Percentiles rank a stretch among this genome's conserved stretches.
Conservation (phyloP, 2,329 filamentous ascomycete genomes). For the Trichoderma arundinaceum region DNA sequence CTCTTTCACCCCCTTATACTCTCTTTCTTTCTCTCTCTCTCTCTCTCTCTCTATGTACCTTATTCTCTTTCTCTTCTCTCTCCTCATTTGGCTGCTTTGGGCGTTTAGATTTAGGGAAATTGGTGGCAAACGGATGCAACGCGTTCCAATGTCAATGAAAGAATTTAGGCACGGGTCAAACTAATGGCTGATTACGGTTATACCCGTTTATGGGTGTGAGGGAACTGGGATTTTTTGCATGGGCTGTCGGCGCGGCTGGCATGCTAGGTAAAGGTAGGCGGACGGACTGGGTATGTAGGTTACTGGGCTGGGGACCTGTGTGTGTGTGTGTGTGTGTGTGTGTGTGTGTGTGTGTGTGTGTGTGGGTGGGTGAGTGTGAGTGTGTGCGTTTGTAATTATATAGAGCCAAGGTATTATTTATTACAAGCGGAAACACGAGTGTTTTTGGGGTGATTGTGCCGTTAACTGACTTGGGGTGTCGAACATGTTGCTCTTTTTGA, state of each 20-base stretch:
- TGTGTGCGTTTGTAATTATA: not conserved
- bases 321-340: too few species aligned
- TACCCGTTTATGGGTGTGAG: not conserved
- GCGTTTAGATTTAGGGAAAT: slow-evolving; percentile 2
- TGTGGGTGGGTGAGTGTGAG: too few species aligned
- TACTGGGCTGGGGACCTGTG: not conserved
- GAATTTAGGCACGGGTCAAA: slow-evolving; percentile 2
- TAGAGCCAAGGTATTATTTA: slow-evolving; percentile 15
- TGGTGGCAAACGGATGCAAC: not conserved
- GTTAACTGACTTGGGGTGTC: not conserved
- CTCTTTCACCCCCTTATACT: too few species aligned
- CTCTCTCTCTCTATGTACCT: not conserved
- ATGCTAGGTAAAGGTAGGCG: not conserved
- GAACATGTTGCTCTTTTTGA: not conserved
- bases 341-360: too few species aligned
- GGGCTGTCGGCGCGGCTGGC: not conserved
- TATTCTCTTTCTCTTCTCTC: not conserved
- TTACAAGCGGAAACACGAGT: not conserved
- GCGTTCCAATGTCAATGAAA: not conserved
- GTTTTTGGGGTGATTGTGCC: not conserved
- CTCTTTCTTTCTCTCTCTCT: not conserved
- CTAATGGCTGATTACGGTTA: not conserved
- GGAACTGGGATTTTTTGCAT: not conserved
- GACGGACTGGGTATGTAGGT: not conserved
- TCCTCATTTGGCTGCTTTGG: not conserved